Evolutionary conservation across 1,284 basidiomycete species (phyloP).

Genomic region (Boletus sp.): DNA sequence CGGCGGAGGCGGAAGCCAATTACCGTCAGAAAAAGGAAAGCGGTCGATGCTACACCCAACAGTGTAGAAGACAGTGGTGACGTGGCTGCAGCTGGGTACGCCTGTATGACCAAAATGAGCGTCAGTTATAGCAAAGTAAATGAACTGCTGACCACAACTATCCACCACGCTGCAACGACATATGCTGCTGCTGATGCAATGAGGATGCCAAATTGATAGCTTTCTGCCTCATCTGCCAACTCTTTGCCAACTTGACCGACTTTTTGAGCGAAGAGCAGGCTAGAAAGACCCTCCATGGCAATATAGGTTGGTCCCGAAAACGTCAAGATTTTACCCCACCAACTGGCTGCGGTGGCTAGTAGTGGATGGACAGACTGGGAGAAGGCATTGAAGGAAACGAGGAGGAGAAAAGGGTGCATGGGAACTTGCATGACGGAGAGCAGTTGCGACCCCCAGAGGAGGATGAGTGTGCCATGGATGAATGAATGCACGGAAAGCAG

Average conservation of each 20-base stretch:
- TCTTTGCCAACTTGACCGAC: slow-evolving; percentile 71
- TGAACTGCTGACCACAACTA: slow-evolving; percentile 56
- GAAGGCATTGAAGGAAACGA: slow-evolving; percentile 78
- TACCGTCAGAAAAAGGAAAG: slow-evolving; percentile 79
- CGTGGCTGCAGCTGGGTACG: slow-evolving; percentile 74
- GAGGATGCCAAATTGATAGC: slow-evolving; percentile 69
- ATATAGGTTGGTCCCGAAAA: slow-evolving; percentile 76
- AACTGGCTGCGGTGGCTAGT: slow-evolving; percentile 52
- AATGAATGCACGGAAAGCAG: slow-evolving; percentile 71
- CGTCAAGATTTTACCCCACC: slow-evolving; percentile 71
- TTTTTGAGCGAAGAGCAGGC: slow-evolving; percentile 75
- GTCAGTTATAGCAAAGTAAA: neutral
- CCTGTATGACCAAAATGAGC: slow-evolving; percentile 37
- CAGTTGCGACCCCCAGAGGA: slow-evolving; percentile 61
- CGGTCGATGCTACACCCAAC: slow-evolving; percentile 70
- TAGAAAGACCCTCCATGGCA: slow-evolving; percentile 78
- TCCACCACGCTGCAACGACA: slow-evolving; percentile 77
- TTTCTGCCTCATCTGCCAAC: slow-evolving; percentile 65
- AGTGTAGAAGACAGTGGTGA: slow-evolving; percentile 83
- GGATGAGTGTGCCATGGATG: slow-evolving; percentile 68
- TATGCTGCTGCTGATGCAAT: slow-evolving; percentile 72
- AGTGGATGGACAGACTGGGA: slow-evolving; percentile 58
- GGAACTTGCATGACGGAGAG: slow-evolving; percentile 75
- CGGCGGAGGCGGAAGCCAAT: slow-evolving; percentile 86
- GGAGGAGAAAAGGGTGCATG: slow-evolving; percentile 75